These are phyloP conservation scores for Adenanthera pavonina DNA, from an alignment of 306 rosid genomes.

Conservation along the genomic window DNA sequence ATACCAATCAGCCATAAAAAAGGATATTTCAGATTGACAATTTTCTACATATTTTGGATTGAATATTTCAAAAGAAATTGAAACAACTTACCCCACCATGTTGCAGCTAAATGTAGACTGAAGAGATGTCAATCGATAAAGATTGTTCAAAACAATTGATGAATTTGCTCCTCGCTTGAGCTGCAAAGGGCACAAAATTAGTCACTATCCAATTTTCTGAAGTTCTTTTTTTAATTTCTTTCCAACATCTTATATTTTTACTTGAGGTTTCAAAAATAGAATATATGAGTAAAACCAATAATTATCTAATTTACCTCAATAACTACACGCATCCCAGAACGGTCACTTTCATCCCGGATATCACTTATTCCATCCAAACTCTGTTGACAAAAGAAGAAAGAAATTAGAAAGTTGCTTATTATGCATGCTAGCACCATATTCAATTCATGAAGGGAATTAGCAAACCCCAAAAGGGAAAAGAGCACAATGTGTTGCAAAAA, in stretches of 20 bases:
- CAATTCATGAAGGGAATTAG: not conserved
- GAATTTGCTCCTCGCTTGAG: conserved; percentile 92
- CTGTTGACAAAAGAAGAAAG: conserved; percentile 49
- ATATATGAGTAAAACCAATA: conserved; percentile 6
- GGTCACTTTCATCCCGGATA: conserved; percentile 96
- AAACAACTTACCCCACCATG: conserved; percentile 92
- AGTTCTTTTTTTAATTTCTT: not conserved
- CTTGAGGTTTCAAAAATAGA: conserved; percentile 10
- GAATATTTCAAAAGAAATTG: conserved; percentile 4
- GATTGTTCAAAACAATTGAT: conserved; percentile 82
- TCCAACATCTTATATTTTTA: not conserved
- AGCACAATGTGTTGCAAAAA: not conserved
- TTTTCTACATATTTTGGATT: not conserved
- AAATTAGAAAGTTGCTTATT: conserved; percentile 11
- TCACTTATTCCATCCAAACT: conserved; percentile 88
- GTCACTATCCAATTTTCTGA: conserved; percentile 19
- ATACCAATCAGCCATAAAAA: not conserved
- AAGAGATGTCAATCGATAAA: conserved; percentile 84
- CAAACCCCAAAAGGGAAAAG: not conserved
- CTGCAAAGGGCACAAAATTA: conserved; percentile 54
- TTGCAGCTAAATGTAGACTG: conserved; percentile 93
- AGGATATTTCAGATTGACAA: conserved; percentile 4
- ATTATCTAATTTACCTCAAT: conserved; percentile 68
- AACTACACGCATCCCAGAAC: conserved; percentile 95
- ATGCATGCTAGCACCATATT: conserved; percentile 22